Evolutionary conservation across 2,329 filamentous ascomycete species (phyloP), one percentile per base, ranked within the genome.

Genomic region (Penicillium freii): DNA sequence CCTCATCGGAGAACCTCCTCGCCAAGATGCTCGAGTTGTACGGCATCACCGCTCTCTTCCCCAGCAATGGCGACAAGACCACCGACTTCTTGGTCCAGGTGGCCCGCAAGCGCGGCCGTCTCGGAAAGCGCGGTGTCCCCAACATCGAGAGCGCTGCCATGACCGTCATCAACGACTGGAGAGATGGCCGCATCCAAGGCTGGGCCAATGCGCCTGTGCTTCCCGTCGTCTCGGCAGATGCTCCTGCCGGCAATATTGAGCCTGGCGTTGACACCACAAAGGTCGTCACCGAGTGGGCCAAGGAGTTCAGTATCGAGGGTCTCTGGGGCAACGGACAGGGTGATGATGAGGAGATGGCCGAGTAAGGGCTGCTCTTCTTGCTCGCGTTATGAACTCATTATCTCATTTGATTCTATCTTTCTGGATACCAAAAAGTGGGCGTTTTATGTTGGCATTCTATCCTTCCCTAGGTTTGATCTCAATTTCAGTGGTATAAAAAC

Each of bases 21-120:
- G 79, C 87, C 64, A 92, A 92, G 75, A 82, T 99, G 58, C 85
- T 92, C 65, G 83, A 88, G 54, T 84, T 94, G 42, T 99, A 99
- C 77, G 87, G 89, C 70, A 84, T 97, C 38, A 89, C 91, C 8
- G 85, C 93, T 1, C 82, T 97, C 19, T 83, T 95, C 69, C 79
- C 84, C 1, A 68, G 81, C 11, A 82, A 86, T 62, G 89, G 88
- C 55, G 92, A 97, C 72, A 77, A 85, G 56, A 94, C 91, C 6
- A 95, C 87, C 17, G 91, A 97, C 74, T 97, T 97, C 78, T 78
- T 99, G 36, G 86, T 97, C 53, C 93, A 99, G 73, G 93, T 99
- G 13, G 94, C 94, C 5, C 85, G 94, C 69, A 97, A 96, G 81
- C 85, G 94, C 59, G 94, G 94, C 52, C 83, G 94, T 56, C 81